These are phyloP conservation scores for Ascochyta lentis DNA, from an alignment of 2,329 filamentous ascomycete genomes.

Conservation along the genomic window DNA sequence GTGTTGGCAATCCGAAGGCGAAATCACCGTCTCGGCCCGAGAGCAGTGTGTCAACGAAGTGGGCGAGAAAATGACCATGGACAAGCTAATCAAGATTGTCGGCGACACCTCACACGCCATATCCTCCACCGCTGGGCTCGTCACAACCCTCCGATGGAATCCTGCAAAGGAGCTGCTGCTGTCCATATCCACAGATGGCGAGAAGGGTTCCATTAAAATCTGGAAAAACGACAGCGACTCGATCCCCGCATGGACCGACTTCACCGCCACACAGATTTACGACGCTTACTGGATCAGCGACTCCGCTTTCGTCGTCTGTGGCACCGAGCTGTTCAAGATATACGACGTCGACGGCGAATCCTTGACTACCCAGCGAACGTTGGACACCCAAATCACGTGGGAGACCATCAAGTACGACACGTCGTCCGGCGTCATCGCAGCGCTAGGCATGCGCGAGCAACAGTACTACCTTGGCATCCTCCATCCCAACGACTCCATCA, in stretches of 20 bases:
- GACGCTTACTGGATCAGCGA: constrained; percentile 55
- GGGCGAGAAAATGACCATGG: constrained; percentile 47
- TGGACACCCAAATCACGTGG: constrained; percentile 44
- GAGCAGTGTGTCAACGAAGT: constrained; percentile 46
- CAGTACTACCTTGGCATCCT: constrained; percentile 46
- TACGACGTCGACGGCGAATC: constrained; percentile 44
- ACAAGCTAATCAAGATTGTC: constrained; percentile 46
- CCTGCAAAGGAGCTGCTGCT: constrained; percentile 41
- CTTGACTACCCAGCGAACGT: constrained; percentile 37
- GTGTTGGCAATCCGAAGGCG: constrained; percentile 44
- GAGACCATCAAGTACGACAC: constrained; percentile 50
- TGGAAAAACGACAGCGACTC: constrained; percentile 46
- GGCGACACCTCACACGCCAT: constrained; percentile 41
- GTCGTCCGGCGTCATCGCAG: constrained; percentile 50
- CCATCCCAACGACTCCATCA: constrained; percentile 40
- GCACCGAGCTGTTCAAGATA: constrained; percentile 48
- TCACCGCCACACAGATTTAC: constrained; percentile 50
- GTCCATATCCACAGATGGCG: constrained; percentile 49
- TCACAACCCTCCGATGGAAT: constrained; percentile 49
- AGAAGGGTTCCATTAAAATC: constrained; percentile 48
- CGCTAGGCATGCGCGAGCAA: constrained; percentile 36
- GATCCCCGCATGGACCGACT: constrained; percentile 51
- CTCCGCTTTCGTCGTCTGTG: constrained; percentile 53
- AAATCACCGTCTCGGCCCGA: constrained; percentile 44
- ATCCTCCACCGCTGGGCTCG: constrained; percentile 47